Evolutionary conservation across 2,329 filamentous ascomycete species (phyloP).

Genomic region (Corinectria fuckeliana): DNA sequence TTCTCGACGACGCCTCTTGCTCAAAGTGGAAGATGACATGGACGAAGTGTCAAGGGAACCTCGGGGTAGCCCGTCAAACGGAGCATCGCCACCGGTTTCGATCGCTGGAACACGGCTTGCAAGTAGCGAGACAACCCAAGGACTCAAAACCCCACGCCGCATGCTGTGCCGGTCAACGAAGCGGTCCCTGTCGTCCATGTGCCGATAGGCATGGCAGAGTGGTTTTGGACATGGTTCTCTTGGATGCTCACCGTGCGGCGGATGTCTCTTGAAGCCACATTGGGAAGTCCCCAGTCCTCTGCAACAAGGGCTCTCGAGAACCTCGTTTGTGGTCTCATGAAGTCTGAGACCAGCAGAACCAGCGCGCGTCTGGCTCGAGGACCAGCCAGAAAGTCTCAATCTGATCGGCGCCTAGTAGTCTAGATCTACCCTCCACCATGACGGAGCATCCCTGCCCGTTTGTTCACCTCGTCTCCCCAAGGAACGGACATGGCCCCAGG

Average conservation of each 20-base stretch:
- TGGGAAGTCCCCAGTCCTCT: not conserved
- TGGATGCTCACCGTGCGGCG: slow-evolving; percentile 17
- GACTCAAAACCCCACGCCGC: slow-evolving; percentile 2
- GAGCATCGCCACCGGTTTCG: not conserved
- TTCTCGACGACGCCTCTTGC: not conserved
- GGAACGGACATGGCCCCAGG: slow-evolving; percentile 8
- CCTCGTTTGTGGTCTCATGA: slow-evolving; percentile 15
- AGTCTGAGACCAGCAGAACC: slow-evolving; percentile 16
- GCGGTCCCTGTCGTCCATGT: slow-evolving; percentile 23
- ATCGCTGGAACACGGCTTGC: slow-evolving; percentile 11
- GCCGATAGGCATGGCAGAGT: slow-evolving; percentile 13
- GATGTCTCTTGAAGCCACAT: not conserved
- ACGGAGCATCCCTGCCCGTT: slow-evolving; percentile 18
- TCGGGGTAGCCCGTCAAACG: slow-evolving; percentile 21
- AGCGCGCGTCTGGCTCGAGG: slow-evolving; percentile 18
- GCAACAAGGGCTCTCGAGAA: slow-evolving; percentile 10
- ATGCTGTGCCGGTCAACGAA: slow-evolving; percentile 14
- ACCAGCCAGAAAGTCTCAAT: slow-evolving; percentile 27
- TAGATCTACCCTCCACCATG: slow-evolving; percentile 23
- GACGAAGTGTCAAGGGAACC: not conserved
- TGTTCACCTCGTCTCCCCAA: slow-evolving; percentile 10
- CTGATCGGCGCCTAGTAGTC: slow-evolving; percentile 17
- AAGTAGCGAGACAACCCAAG: not conserved
- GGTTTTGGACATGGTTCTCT: slow-evolving; percentile 1
- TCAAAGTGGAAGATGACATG: not conserved